phyloP scores from a whole-genome alignment of 208 protist genomes.

The Porcisia hertigi region DNA sequence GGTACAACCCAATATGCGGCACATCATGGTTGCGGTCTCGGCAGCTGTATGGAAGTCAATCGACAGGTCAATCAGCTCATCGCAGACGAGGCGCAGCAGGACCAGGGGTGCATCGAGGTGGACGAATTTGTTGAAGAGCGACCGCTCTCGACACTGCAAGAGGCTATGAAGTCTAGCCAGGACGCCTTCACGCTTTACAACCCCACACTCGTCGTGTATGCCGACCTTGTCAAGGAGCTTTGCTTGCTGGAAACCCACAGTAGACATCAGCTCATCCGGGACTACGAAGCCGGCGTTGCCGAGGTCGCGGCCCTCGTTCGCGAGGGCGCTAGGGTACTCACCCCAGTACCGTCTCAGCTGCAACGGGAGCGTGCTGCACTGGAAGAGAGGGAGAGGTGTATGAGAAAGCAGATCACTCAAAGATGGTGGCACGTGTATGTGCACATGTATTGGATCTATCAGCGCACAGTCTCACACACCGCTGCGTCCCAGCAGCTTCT shows the following conservation, averaged over 20 bases:
- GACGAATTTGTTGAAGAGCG: constrained; percentile 8
- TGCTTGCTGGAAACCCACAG: constrained; percentile 23
- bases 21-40: constrained; percentile 3
- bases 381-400: background rate
- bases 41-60: constrained; percentile 10
- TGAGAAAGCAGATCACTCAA: constrained; percentile 1
- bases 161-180: constrained; percentile 13
- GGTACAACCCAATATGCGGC: background rate
- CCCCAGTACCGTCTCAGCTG: too few relatives aligned
- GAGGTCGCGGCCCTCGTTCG: background rate
- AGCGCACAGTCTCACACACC: constrained; percentile 13
- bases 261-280: constrained; percentile 13
- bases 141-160: background rate
- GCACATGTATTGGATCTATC: background rate
- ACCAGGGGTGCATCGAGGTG: background rate
- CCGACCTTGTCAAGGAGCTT: constrained; percentile 8
- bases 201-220: constrained; percentile 17
- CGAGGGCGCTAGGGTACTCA: too few relatives aligned
- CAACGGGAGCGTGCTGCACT: background rate
- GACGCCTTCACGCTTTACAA: constrained; percentile 18
- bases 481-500: background rate
- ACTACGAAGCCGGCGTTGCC: constrained; percentile 8
- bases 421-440: constrained; percentile 7
- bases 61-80: constrained; percentile 18
- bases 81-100: constrained; percentile 8